Evolutionary conservation across 2,329 filamentous ascomycete genomes (phyloP).

Genomic region (Magnaporthiopsis incrustans): DNA sequence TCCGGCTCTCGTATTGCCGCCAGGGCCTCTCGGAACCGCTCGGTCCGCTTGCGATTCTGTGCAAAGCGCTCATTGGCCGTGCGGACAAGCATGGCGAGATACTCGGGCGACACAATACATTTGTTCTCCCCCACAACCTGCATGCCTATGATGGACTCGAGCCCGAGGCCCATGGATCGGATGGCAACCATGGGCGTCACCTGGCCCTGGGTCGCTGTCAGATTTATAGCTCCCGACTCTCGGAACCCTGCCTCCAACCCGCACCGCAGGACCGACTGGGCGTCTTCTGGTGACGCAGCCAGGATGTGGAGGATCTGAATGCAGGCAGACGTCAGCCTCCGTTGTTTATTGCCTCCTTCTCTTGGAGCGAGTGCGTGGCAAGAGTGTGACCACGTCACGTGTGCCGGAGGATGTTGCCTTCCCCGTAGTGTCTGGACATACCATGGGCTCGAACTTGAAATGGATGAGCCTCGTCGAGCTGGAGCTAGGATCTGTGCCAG

Average conservation of each 20-base stretch:
- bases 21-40: constrained; percentile 51
- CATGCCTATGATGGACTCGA: constrained; percentile 73
- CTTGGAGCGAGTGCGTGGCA: too few relatives aligned
- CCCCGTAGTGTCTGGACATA: constrained; percentile 33
- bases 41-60: constrained; percentile 61
- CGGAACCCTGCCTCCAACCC: constrained; percentile 79
- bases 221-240: constrained; percentile 76
- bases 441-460: constrained; percentile 94
- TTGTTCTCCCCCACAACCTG: constrained; percentile 30
- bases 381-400: background rate
- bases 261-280: constrained; percentile 66
- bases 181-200: constrained; percentile 71
- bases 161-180: constrained; percentile 70
- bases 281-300: constrained; percentile 64
- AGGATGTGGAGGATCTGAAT: constrained; percentile 82
- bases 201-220: constrained; percentile 32
- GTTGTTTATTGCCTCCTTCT: too few relatives aligned
- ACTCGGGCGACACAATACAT: constrained; percentile 54
- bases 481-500: background rate
- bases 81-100: constrained; percentile 57
- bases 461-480: constrained; percentile 48
- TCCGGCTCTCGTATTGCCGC: background rate
- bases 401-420: background rate
- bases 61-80: constrained; percentile 69
- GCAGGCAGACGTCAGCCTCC: background rate